Conservation (phyloP, 2,329 filamentous ascomycete genomes). For the Fusarium sp. region DNA sequence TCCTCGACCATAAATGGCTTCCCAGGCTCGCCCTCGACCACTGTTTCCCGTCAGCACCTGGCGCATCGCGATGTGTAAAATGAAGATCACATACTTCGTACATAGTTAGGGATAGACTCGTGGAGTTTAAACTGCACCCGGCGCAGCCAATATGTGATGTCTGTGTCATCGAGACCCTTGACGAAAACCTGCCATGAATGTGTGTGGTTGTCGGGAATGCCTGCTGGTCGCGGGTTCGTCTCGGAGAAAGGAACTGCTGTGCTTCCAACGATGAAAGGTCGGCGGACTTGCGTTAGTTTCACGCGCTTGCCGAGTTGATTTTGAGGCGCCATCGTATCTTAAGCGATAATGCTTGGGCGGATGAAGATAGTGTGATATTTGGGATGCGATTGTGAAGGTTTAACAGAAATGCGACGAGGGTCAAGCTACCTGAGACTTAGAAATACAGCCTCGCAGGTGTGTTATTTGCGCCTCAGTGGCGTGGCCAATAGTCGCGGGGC, state of each 20-base stretch:
- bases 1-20: conserved; percentile 86
- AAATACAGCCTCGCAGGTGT: conserved; percentile 26
- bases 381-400: neutral
- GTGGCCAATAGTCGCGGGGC: conserved; percentile 28
- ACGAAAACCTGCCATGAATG: conserved; percentile 98
- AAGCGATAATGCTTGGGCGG: neutral
- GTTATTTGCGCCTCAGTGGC: conserved; percentile 21
- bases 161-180: conserved; percentile 86
- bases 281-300: conserved; percentile 73
- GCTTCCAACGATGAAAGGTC: conserved; percentile 80
- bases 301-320: conserved; percentile 71
- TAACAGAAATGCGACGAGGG: conserved; percentile 4
- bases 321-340: conserved; percentile 67
- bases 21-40: conserved; percentile 78
- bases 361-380: neutral
- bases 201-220: conserved; percentile 89
- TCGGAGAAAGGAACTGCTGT: conserved; percentile 85
- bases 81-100: conserved; percentile 72
- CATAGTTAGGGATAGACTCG: conserved; percentile 93
- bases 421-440: neutral
- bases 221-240: conserved; percentile 80
- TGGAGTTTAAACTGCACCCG: conserved; percentile 99
- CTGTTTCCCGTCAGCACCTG: conserved; percentile 51
- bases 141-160: conserved; percentile 94
- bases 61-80: conserved; percentile 8